Conservation (phyloP, 495 filamentous ascomycete species). For the Penicillium psychrofluorescens region DNA sequence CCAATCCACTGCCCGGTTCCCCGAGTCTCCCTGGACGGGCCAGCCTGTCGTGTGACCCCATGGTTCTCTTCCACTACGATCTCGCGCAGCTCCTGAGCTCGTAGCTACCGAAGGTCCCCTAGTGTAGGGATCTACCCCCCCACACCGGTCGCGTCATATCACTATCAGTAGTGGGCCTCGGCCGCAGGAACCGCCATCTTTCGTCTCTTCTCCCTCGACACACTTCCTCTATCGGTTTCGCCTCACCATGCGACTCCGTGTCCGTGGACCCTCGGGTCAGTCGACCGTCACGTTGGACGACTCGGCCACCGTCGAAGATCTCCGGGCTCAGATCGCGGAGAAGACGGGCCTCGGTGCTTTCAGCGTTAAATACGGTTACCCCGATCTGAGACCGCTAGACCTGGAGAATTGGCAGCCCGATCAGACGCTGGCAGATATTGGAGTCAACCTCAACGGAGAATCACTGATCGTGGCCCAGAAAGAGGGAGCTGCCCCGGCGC, state of each 20-base stretch:
- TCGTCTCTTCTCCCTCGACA: neutral
- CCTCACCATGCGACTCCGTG: constrained; percentile 49
- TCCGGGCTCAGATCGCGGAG: constrained; percentile 48
- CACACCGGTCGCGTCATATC: too few species aligned
- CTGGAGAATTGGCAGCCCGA: constrained; percentile 42
- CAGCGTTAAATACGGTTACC: constrained; percentile 84
- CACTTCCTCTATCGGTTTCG: neutral
- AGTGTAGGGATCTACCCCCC: constrained; percentile 2
- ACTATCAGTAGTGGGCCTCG: too few species aligned
- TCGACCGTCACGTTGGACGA: constrained; percentile 58
- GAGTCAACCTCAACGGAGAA: constrained; percentile 71
- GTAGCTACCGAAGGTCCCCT: too few species aligned
- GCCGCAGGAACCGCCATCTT: too few species aligned
- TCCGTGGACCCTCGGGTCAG: constrained; percentile 56
- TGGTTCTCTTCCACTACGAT: too few species aligned
- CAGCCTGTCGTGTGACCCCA: too few species aligned
- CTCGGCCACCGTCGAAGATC: constrained; percentile 55
- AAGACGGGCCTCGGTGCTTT: constrained; percentile 47
- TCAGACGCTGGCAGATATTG: constrained; percentile 45
- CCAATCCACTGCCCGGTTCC: too few species aligned
- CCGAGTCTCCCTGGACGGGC: too few species aligned
- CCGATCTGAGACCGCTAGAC: constrained; percentile 58
- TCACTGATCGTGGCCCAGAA: constrained; percentile 62
- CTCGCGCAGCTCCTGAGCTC: too few species aligned
- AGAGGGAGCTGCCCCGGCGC: constrained; percentile 18